Evolutionary conservation across 148 eudicot species (phyloP).

Genomic region (Suaeda aralocaspica): DNA sequence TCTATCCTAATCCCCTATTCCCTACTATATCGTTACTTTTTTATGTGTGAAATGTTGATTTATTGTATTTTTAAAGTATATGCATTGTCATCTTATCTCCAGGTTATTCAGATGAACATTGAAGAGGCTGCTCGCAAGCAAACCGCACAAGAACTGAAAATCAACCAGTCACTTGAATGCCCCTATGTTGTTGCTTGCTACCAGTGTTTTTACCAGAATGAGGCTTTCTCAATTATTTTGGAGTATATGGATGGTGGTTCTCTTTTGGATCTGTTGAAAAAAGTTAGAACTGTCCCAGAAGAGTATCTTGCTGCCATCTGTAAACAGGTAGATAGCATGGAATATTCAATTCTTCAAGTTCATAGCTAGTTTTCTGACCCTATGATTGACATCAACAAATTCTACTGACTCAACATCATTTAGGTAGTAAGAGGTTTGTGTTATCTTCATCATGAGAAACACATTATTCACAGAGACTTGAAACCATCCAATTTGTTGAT

Average conservation of each 20-base stretch:
- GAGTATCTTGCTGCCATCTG: slow-evolving; percentile 87
- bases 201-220: slow-evolving; percentile 85
- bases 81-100: slow-evolving; percentile 26
- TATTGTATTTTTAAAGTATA: neutral
- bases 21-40: too few species aligned
- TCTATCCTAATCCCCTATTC: neutral
- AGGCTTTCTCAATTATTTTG: slow-evolving; percentile 86
- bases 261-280: slow-evolving; percentile 72
- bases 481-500: slow-evolving; percentile 95
- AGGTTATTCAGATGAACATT: slow-evolving; percentile 96
- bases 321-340: slow-evolving; percentile 63
- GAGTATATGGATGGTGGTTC: slow-evolving; percentile 99
- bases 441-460: slow-evolving; percentile 96
- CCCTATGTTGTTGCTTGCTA: slow-evolving; percentile 81
- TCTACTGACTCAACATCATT: neutral
- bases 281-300: slow-evolving; percentile 75
- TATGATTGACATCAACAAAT: neutral
- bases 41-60: neutral
- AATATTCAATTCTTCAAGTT: neutral
- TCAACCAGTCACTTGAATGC: slow-evolving; percentile 88
- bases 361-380: neutral
- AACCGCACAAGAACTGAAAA: slow-evolving; percentile 82
- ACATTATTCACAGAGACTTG: slow-evolving; percentile 89
- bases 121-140: slow-evolving; percentile 78
- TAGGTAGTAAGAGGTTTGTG: slow-evolving; percentile 90